Base-by-base conservation (phyloP, 805 yeast species). In the Cyberlindnera maritima region DNA sequence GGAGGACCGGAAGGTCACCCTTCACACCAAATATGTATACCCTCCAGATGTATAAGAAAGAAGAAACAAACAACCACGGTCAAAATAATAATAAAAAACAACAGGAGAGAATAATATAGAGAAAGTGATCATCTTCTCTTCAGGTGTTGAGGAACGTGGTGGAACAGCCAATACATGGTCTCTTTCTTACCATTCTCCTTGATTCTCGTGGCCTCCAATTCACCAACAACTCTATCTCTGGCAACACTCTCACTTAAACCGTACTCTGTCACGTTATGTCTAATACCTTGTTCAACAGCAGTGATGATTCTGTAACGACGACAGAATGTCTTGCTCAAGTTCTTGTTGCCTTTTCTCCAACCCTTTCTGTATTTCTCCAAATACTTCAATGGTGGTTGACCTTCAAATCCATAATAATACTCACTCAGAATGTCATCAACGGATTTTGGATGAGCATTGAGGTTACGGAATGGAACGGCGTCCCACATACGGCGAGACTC, bases 151-250 rank as follows among this genome's bases (percentile, higher is more conserved):
- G 65, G 65, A 29, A 61, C 36, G 41, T 61, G 57, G 37, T 60
- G 63, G 50, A 60, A 60, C 19, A 61, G 41, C 65, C 65, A 61
- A 39, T 61, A 61, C 62, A 61, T 58, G 0, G 65, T 56, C 39
- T 60, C 62, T 38, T 57, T 60, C 31, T 55, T 58, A 14, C 65
- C 64, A 41, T 51, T 50, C 1, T 48, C 54, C 41, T 56, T 59
- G 1, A 38, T 36, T 44, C 65, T 53, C 37, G 45, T 18, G 12
- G 31, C 29, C 43, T 61, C 65, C n/a, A 61, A 36, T 31, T 61
- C 64, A 13, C 33, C 39, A 23, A 60, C 37, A 34, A 52, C 48
- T 29, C 51, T 49, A 11, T 60, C 64, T 18, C 53, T 53, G 2
- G 65, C 65, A 10, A 47, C 31, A 14, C 20, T 34, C 25, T 55